Conservation (phyloP, 2,329 filamentous ascomycete genomes). For the Fusarium armeniacum region DNA sequence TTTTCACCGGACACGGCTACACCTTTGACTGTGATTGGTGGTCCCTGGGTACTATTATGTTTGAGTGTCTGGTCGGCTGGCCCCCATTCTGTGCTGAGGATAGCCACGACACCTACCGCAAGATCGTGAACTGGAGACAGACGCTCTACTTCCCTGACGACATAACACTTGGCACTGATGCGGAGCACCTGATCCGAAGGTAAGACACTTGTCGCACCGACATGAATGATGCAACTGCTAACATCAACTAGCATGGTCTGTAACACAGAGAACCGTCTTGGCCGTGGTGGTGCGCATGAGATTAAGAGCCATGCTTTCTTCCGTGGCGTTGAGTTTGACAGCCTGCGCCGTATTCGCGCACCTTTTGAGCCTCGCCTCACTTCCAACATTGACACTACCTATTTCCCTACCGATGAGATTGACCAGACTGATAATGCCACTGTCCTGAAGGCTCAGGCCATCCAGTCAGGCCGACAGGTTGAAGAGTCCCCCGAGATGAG, state of each 20-base stretch:
- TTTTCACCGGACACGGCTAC: constrained; percentile 97
- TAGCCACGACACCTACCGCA: constrained; percentile 96
- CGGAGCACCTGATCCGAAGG: constrained; percentile 93
- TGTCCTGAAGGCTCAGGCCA: constrained; percentile 84
- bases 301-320: constrained; percentile 97
- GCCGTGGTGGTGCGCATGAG: constrained; percentile 86
- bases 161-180: constrained; percentile 87
- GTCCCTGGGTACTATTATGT: constrained; percentile 99
- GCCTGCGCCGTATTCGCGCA: constrained; percentile 90
- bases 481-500: constrained; percentile 95
- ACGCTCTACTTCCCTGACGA: constrained; percentile 97
- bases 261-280: constrained; percentile 92
- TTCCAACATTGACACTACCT: constrained; percentile 95
- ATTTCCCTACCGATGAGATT: constrained; percentile 99
- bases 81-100: constrained; percentile 99
- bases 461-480: constrained; percentile 73
- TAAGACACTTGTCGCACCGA: constrained; percentile 60
- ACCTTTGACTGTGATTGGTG: constrained; percentile 99
- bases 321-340: constrained; percentile 95
- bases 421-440: constrained; percentile 96
- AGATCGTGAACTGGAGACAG: constrained; percentile 98
- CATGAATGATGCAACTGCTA: constrained; percentile 6
- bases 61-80: constrained; percentile 98
- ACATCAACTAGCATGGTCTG: constrained; percentile 80
- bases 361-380: constrained; percentile 95